Evolutionary conservation across 2,329 filamentous ascomycete genomes (phyloP).

Genomic region (Eurotiales sp.): DNA sequence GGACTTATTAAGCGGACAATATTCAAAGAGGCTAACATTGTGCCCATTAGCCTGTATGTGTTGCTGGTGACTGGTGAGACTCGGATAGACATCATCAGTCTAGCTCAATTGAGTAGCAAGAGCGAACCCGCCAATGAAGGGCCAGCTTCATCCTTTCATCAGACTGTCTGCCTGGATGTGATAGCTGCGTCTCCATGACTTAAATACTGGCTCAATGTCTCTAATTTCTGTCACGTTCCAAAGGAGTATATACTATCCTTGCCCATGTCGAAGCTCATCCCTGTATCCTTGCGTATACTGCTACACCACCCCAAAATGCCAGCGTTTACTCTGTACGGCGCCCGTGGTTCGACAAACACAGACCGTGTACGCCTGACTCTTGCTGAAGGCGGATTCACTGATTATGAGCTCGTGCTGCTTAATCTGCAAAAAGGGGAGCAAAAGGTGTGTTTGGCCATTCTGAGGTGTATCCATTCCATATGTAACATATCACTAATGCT

Average conservation of each 20-base stretch:
- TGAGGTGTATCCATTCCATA: too few species aligned
- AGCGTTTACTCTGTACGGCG: constrained; percentile 11
- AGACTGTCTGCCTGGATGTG: background rate
- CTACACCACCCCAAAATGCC: constrained; percentile 10
- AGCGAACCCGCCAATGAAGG: constrained; percentile 10
- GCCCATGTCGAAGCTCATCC: constrained; percentile 1
- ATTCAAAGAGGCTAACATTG: too few species aligned
- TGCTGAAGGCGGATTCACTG: constrained; percentile 10
- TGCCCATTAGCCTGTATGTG: too few species aligned
- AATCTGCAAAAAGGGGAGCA: constrained; percentile 9
- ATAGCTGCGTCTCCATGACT: background rate
- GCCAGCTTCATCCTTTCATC: background rate
- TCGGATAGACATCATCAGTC: too few species aligned
- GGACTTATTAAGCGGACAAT: too few species aligned
- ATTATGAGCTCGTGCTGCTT: constrained; percentile 8
- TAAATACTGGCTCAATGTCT: background rate
- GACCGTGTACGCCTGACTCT: constrained; percentile 12
- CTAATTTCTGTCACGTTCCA: background rate
- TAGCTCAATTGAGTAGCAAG: constrained; percentile 1
- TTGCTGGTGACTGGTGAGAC: too few species aligned
- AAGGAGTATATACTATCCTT: background rate
- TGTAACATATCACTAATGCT: background rate
- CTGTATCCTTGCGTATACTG: constrained; percentile 2
- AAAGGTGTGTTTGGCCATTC: constrained; percentile 5
- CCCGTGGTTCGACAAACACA: constrained; percentile 8